Evolutionary conservation across 148 eudicot species (phyloP), one percentile per base, ranked within the genome.

Genomic region (Amaranthus hypochondriacus): DNA sequence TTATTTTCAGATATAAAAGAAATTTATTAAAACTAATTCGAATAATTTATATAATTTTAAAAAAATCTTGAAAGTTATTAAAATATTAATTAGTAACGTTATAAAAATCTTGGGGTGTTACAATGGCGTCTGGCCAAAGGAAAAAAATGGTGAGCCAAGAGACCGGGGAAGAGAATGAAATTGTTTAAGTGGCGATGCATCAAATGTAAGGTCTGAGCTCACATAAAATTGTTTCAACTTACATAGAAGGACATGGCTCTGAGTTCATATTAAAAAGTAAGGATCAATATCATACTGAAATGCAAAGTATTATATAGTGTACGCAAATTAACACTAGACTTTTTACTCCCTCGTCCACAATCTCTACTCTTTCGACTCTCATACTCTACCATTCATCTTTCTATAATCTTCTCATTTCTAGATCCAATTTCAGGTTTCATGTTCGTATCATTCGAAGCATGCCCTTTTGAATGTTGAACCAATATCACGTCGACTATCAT

Each of bases 351-450:
- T 8, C 85, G 68, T 62, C 78, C 72, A 64, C 80, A 57, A 70
- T 64, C 83, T 83, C 75, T 83, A 71, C 75, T 76, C 84, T 83
- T 87, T 72, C 77, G 82, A 75, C 77, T 80, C 81, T 92, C 95
- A 62, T 89, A 92, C 61, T 85, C 90, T 77, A 92, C 84, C 62
- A 92, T 83, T 95, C 97, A 92, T 81, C 97, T 89, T 83, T 92
- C 97, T 71, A 92, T 87, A 74, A 90, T 77, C 84, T 84, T 90
- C 57, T 88, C 89, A 46, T 60, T 85, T 71, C 74, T 82, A 9
- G 47, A 66, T 70, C 71, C 87, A 43, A 53, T 86, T 51, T 87
- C 92, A 59, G 75, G 82, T 66, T 88, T 92, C 50, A 76, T 68
- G 78, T 83, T 85, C 80, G 76, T 75, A 18, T 18, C 18, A 18